Conservation (phyloP, 2,329 filamentous ascomycete species). For the Colletotrichum graminicola region DNA sequence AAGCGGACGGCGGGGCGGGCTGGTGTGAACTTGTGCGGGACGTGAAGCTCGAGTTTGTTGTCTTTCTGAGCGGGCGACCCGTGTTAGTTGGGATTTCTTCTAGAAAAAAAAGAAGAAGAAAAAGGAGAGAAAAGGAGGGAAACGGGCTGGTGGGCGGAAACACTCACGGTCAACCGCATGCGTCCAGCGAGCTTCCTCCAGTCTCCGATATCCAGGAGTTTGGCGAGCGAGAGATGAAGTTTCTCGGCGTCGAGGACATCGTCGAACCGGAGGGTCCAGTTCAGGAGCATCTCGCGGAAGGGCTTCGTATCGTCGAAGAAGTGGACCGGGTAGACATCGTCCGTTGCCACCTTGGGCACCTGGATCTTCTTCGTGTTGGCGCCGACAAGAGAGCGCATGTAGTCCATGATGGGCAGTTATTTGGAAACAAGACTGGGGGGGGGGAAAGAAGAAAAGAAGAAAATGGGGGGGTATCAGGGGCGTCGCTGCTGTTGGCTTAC, state of each 20-base stretch:
- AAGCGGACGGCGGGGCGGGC: constrained; percentile 56
- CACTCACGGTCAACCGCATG: constrained; percentile 53
- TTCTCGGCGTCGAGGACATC: constrained; percentile 59
- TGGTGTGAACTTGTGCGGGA: constrained; percentile 48
- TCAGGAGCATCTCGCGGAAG: constrained; percentile 47
- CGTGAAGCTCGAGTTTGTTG: constrained; percentile 50
- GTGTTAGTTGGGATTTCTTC: neutral
- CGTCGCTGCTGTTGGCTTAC: constrained; percentile 8
- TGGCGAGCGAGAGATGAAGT: constrained; percentile 52
- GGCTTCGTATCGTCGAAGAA: constrained; percentile 49
- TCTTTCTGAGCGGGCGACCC: constrained; percentile 24
- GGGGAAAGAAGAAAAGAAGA: neutral
- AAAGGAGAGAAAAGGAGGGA: neutral
- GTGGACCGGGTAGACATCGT: constrained; percentile 50
- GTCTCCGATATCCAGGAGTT: constrained; percentile 56
- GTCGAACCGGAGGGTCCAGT: constrained; percentile 57
- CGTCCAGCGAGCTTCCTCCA: constrained; percentile 63
- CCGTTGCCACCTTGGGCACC: constrained; percentile 38
- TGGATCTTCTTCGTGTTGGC: constrained; percentile 16
- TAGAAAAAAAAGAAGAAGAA: neutral
- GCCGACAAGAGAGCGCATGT: constrained; percentile 23
- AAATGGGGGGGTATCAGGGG: neutral
- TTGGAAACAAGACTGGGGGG: neutral
- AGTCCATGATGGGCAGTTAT: constrained; percentile 15
- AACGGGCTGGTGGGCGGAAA: too few species aligned